These are phyloP conservation scores for Solanum pinnatisectum DNA, from an alignment of 257 asterid species.

Conservation along the genomic window DNA sequence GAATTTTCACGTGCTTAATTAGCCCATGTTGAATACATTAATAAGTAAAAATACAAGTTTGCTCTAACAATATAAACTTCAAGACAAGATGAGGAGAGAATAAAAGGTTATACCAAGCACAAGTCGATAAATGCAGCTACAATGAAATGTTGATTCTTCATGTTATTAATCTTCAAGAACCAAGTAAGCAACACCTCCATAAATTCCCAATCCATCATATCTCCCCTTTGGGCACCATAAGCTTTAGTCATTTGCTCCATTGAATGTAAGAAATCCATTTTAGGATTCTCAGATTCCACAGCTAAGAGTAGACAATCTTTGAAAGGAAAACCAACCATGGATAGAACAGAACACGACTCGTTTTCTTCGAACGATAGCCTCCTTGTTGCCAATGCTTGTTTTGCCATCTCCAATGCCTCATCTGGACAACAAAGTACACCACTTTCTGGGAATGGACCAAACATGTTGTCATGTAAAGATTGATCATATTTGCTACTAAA, in stretches of 20 bases:
- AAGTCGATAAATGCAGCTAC: slow-evolving; percentile 4
- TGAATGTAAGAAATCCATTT: neutral
- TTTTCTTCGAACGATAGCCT: slow-evolving; percentile 2
- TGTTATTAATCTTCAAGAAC: slow-evolving; percentile 6
- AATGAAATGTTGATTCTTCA: neutral
- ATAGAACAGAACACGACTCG: slow-evolving; percentile 3
- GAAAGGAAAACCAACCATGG: slow-evolving; percentile 1
- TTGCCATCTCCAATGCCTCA: neutral
- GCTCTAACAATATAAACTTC: neutral
- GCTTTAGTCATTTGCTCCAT: slow-evolving; percentile 4
- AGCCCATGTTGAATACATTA: neutral
- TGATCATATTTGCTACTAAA: neutral
- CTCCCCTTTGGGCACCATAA: neutral
- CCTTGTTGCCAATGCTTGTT: slow-evolving; percentile 2
- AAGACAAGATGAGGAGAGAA: neutral
- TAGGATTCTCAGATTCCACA: neutral
- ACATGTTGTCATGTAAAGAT: neutral
- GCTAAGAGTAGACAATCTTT: slow-evolving; percentile 2
- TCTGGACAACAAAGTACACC: neutral
- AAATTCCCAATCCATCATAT: slow-evolving; percentile 1
- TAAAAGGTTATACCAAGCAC: neutral
- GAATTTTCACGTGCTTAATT: neutral
- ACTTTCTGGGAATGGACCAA: neutral
- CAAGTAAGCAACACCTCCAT: slow-evolving; percentile 5
- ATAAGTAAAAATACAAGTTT: neutral